Evolutionary conservation across 805 yeast genomes (phyloP), one percentile per base, ranked within the genome.

Genomic region (Starmerella floricola): DNA sequence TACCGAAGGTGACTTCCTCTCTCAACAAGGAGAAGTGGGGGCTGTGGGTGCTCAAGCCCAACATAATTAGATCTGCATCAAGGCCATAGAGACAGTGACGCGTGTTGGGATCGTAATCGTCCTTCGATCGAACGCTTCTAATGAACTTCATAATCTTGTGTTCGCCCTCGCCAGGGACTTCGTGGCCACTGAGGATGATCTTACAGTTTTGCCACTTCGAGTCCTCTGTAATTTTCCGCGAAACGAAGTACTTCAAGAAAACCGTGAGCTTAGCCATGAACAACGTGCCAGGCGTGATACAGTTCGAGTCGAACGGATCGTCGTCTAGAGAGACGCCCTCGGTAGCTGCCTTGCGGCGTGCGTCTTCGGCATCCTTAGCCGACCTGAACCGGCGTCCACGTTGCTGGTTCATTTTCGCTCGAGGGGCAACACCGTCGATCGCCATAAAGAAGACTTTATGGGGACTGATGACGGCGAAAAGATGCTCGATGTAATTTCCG

Each of bases 91-190:
- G 84, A 61, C 94, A 84, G 62, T 91, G 99, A n/a, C 78, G 72
- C 2, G 95, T 87, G 60, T 91, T 91, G 41, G 96, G 95, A 56
- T 83, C 73, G 61, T 88, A 83, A 56, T 77, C 77, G 0, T 93
- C 84, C 54, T 85, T 93, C 30, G 81, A 73, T 53, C 97, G 70
- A 60, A 85, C 95, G 36, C 81, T 73, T 55, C 99, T 74, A 45
- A 91, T 82, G 59, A 85, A 91, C 54, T 80, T 83, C 98, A 91
- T 91, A 53, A 91, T 79, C 62, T 91, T 91, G 66, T 91, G 99
- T 63, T 91, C 99, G 59, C 99, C 99, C 69, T 91, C 99, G 47
- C 99, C 99, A 1, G 99, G 98, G 11, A 88, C 97, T 1, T 94
- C 79, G 31, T 95, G 94, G 59, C 88, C 99, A 55, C 94, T 80